Base-by-base conservation (phyloP, 2,329 filamentous ascomycete genomes). In the Cytospora schulzeri region DNA sequence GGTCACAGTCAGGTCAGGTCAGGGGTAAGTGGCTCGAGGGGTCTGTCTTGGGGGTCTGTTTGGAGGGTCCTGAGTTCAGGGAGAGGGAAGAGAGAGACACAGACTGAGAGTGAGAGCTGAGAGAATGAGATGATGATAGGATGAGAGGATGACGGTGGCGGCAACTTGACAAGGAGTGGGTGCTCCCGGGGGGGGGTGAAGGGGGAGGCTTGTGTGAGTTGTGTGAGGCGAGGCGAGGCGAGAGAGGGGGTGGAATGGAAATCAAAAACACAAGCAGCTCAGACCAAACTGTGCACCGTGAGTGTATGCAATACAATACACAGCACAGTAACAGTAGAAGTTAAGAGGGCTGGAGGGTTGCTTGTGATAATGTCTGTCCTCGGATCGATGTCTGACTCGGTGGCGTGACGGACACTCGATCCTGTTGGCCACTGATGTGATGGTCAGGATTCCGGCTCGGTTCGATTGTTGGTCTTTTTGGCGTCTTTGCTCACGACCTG, bases 251-350 rank as follows among this genome's bases (percentile, higher is more conserved):
- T 11, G 11, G 12, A 14, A 35, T 26, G 29, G 29, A 31, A 31
- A 31, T 31, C 29, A 31, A 5, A 5, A 5, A 31, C 29, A 22
- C 24, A 29, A 15, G 19, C 59, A 55, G 59, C 59, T 38, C 51
- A 61, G 59, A 28, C 59, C 59, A 61, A 48, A 15, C 33, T 38
- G 51, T 61, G 59, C 54, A n/a, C 59, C 59, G 59, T 61, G 59
- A 51, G 4, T 35, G 2, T 31, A 52, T 19, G 51, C 29, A 35
- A 45, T 26, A 35, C n/a, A 50, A n/a, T 31, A 31, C 29, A 31
- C 29, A n/a, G n/a, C n/a, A 31, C 29, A 31, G 29, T 31, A 31
- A 5, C 29, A 4, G 29, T 31, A 31, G 29, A 31, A 31, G 29
- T n/a, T n/a, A n/a, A n/a, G n/a, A n/a, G n/a, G n/a, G 15, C 22